These are phyloP conservation scores for Aspergillus caelatus DNA, from an alignment of 2,329 filamentous ascomycete species.

Conservation along the genomic window DNA sequence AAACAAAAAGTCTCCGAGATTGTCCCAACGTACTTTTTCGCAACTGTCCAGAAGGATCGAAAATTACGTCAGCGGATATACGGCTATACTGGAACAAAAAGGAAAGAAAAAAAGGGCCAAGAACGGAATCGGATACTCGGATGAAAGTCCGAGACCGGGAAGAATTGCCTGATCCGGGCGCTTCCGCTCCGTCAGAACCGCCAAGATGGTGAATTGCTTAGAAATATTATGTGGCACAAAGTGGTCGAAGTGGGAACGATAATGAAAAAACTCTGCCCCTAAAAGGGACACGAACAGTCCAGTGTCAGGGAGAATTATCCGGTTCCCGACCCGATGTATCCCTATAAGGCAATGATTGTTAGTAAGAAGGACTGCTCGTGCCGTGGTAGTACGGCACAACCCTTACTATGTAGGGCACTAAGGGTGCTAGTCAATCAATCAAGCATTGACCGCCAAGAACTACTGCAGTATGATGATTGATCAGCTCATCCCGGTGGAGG, in stretches of 20 bases:
- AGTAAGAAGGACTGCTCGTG: not conserved
- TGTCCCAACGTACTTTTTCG: not conserved
- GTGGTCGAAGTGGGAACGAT: not conserved
- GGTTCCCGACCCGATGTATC: constrained; percentile 16
- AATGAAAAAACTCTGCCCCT: not conserved
- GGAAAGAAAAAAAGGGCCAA: not conserved
- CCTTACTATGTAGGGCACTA: constrained; percentile 1
- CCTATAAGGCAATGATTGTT: constrained; percentile 20
- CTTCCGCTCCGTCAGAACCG: constrained; percentile 14
- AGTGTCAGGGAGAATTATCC: not conserved
- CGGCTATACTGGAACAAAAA: constrained; percentile 5
- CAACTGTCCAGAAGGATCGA: not conserved
- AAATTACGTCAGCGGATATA: constrained; percentile 15
- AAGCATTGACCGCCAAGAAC: constrained; percentile 22
- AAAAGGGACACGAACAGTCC: not conserved
- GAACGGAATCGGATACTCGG: constrained; percentile 6
- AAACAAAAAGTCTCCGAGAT: not conserved
- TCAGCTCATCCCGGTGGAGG: constrained; percentile 8
- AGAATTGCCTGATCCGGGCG: constrained; percentile 19
- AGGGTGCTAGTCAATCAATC: constrained; percentile 8
- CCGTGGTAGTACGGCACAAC: not conserved
- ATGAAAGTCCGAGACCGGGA: constrained; percentile 12
- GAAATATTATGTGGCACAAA: not conserved
- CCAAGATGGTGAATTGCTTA: not conserved
- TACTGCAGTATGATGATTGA: constrained; percentile 12